Evolutionary conservation across 1,284 basidiomycete species (phyloP).

Genomic region (Mixia osmundae): DNA sequence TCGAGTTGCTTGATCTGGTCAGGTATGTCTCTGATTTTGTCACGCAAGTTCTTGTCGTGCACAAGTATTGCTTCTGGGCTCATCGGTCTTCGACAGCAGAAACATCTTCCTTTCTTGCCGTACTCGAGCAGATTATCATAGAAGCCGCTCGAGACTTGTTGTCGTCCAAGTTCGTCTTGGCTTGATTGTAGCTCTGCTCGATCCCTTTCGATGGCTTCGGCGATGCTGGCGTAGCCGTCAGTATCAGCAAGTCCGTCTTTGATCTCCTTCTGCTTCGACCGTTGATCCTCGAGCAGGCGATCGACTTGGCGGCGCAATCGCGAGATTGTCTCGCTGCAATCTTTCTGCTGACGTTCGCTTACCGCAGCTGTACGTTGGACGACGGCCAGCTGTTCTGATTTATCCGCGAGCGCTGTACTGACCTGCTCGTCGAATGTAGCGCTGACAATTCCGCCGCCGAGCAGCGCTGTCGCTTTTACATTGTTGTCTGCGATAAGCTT

Average conservation of each 20-base stretch:
- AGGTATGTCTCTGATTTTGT: constrained; percentile 1
- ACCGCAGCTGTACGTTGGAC: no score
- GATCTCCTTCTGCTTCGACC: no score
- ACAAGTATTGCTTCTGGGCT: constrained; percentile 37
- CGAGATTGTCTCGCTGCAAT: no score
- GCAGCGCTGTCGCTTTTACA: constrained; percentile 1
- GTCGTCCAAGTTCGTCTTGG: not conserved
- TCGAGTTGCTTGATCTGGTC: not conserved
- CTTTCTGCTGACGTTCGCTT: no score
- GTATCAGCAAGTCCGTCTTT: not conserved
- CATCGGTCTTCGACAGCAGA: constrained; percentile 57
- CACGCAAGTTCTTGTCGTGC: constrained; percentile 28
- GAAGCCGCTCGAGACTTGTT: constrained; percentile 24
- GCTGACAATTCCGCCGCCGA: not conserved
- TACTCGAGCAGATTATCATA: constrained; percentile 38
- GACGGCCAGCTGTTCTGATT: no score
- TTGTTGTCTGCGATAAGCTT: constrained; percentile 4
- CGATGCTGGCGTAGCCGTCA: constrained; percentile 1
- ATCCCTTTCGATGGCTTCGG: constrained; percentile 4
- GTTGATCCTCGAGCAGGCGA: no score
- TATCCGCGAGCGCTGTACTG: no score
- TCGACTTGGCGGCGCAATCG: no score
- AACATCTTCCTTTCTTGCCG: constrained; percentile 42
- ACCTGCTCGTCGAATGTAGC: no score
- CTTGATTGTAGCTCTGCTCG: constrained; percentile 2